Conservation (phyloP, 2,329 filamentous ascomycete genomes). For the Fusarium mexicanum region DNA sequence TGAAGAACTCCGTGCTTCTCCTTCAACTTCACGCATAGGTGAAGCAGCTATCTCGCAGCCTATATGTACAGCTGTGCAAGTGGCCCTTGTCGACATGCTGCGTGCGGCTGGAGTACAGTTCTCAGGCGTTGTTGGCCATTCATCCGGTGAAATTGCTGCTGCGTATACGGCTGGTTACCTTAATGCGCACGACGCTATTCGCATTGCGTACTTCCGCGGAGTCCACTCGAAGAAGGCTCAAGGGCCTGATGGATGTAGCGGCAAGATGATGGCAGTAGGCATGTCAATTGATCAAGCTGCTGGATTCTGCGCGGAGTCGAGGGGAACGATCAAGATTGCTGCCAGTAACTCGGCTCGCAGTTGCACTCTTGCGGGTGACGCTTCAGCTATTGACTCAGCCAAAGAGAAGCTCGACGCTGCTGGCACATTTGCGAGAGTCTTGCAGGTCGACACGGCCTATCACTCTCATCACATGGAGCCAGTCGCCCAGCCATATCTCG, state of each 20-base stretch:
- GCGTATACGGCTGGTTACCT: not conserved
- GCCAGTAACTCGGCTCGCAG: not conserved
- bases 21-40: not conserved
- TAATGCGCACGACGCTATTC: not conserved
- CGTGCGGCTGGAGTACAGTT: not conserved
- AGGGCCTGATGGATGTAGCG: not conserved
- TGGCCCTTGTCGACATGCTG: not conserved
- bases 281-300: not conserved
- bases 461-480: not conserved
- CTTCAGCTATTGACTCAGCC: not conserved
- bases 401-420: not conserved
- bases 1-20: not conserved
- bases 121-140: not conserved
- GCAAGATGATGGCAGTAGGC: not conserved
- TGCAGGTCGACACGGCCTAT: not conserved
- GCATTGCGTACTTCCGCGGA: not conserved
- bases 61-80: not conserved
- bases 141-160: not conserved
- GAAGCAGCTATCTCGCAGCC: not conserved
- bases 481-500: not conserved
- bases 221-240: not conserved
- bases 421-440: not conserved
- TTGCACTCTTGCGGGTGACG: not conserved
- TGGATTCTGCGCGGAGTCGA: not conserved
- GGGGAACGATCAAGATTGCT: not conserved